Percentiles rank a stretch among this genome's conserved stretches.
Conservation (phyloP, 371 early-diverging fungal genomes). For the Fennellomyces sp. region DNA sequence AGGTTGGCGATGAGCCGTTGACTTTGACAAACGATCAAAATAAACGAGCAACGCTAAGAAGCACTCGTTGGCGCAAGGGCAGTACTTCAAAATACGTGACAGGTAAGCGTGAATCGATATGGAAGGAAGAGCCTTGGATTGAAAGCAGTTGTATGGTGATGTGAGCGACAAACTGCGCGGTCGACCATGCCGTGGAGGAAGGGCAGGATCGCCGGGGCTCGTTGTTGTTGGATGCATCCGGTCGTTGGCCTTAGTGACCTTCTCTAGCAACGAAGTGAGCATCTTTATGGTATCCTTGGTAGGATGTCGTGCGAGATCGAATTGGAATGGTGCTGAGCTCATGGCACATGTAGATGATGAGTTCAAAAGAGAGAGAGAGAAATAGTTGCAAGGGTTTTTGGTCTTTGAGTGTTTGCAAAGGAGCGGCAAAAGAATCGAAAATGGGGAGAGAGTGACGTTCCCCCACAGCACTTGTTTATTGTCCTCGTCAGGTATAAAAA, state of each 20-base stretch:
- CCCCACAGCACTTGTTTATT: neutral
- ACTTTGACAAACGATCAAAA: slow-evolving; percentile 74
- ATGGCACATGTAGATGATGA: slow-evolving; percentile 9
- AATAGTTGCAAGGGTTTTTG: no score
- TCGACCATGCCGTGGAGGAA: slow-evolving; percentile 16
- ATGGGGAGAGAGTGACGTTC: neutral
- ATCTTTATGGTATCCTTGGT: slow-evolving; percentile 69
- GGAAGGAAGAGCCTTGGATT: slow-evolving; percentile 44
- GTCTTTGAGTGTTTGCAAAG: no score
- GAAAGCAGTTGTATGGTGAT: slow-evolving; percentile 63
- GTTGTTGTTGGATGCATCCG: slow-evolving; percentile 26
- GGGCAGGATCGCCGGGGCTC: slow-evolving; percentile 30
- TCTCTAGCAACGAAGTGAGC: slow-evolving; percentile 61
- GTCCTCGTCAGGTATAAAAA: neutral
- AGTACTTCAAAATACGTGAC: slow-evolving; percentile 86
- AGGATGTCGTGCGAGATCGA: slow-evolving; percentile 62
- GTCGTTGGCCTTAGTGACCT: slow-evolving; percentile 61
- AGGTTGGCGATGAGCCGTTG: slow-evolving; percentile 42
- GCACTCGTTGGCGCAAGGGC: slow-evolving; percentile 88
- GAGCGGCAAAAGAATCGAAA: neutral
- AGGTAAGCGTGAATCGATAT: slow-evolving; percentile 86
- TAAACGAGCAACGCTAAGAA: slow-evolving; percentile 84
- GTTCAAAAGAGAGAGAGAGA: neutral
- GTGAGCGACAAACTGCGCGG: slow-evolving; percentile 19
- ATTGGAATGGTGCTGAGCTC: slow-evolving; percentile 13